Evolutionary conservation across 805 yeast species (phyloP).

Genomic region (Nakazawaea anatomiae): DNA sequence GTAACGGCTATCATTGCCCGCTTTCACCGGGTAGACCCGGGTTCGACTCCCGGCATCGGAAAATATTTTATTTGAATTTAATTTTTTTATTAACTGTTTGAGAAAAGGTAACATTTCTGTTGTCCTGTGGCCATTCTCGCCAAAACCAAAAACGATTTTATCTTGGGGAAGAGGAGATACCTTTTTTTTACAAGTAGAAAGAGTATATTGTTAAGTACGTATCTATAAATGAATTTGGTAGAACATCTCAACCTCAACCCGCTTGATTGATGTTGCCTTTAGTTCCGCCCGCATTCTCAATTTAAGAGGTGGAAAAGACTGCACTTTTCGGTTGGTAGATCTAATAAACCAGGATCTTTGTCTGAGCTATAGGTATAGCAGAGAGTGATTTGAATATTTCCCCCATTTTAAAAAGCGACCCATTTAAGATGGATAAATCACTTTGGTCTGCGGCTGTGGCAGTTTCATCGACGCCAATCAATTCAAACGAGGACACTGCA

Average conservation of each 20-base stretch:
- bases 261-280: too few relatives aligned
- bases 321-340: too few relatives aligned
- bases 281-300: too few relatives aligned
- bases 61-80: slow-evolving; percentile 21
- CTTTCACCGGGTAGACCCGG: slow-evolving; percentile 83
- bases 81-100: neutral
- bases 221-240: too few relatives aligned
- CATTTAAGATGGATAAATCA: slow-evolving; percentile 9
- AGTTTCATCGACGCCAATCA: neutral
- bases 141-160: too few relatives aligned
- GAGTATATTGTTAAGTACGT: too few relatives aligned
- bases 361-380: neutral
- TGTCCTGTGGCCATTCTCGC: too few relatives aligned
- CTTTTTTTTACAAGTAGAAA: neutral
- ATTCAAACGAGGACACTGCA: neutral
- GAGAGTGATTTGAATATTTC: slow-evolving; percentile 8
- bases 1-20: slow-evolving; percentile 82
- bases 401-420: slow-evolving; percentile 5
- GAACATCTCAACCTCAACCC: too few relatives aligned
- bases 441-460: slow-evolving; percentile 4
- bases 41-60: slow-evolving; percentile 88
- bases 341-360: too few relatives aligned
- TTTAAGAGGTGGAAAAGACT: too few relatives aligned
- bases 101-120: too few relatives aligned
- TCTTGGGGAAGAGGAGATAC: too few relatives aligned